Percentiles rank a stretch among this genome's conserved stretches.
phyloP scores from a whole-genome alignment of 805 yeast species.

The Pichia kluyveri region DNA sequence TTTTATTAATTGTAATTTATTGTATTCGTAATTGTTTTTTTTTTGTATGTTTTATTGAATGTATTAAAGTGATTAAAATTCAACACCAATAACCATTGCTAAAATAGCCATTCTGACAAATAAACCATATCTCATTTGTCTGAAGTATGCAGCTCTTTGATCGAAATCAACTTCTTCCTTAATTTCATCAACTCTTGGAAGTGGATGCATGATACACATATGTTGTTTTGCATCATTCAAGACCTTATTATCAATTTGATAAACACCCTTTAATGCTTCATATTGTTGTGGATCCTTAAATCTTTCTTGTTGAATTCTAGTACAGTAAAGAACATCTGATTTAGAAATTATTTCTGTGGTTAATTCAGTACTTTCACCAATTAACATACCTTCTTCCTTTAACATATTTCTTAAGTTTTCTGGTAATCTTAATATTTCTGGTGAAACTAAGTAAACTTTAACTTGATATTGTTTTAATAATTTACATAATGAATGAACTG shows the following conservation, averaged over 20 bases:
- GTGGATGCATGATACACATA: conserved; percentile 98
- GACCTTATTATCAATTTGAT: conserved; percentile 86
- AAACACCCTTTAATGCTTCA: conserved; percentile 81
- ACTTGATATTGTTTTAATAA: conserved; percentile 89
- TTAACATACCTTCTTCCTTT: conserved; percentile 56
- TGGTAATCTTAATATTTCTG: conserved; percentile 82
- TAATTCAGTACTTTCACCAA: conserved; percentile 63
- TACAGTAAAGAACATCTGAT: conserved; percentile 94
- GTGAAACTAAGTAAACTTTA: conserved; percentile 84
- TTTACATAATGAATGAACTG: conserved; percentile 93
- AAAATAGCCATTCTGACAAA: conserved; percentile 97
- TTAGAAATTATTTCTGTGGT: conserved; percentile 79
- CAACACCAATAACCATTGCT: conserved; percentile 97
- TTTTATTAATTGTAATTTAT: neutral
- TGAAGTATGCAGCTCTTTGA: conserved; percentile 98
- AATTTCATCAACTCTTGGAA: conserved; percentile 94
- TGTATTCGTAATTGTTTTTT: neutral
- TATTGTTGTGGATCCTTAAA: conserved; percentile 69
- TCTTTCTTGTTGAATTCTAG: conserved; percentile 97
- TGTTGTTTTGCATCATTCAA: conserved; percentile 91
- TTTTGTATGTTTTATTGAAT: neutral
- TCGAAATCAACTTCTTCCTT: conserved; percentile 98
- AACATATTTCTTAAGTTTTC: conserved; percentile 60
- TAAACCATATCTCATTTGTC: conserved; percentile 98
- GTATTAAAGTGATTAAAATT: conserved; percentile 35